These are phyloP conservation scores for Leccinum arenicola DNA, from an alignment of 768 basidiomycete genomes.

Conservation along the genomic window DNA sequence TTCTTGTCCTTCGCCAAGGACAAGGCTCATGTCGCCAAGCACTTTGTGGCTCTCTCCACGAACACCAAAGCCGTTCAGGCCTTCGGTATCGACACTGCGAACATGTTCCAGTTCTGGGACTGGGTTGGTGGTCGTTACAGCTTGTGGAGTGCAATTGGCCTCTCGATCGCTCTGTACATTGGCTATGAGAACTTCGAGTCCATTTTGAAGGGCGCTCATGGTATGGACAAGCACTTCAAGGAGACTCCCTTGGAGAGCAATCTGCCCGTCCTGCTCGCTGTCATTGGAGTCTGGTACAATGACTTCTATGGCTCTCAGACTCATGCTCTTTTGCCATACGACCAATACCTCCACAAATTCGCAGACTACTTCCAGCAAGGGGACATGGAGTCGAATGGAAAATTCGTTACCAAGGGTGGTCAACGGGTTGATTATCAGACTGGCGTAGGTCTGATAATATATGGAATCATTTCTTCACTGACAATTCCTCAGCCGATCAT, in stretches of 20 bases:
- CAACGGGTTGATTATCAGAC: slow-evolving; percentile 94
- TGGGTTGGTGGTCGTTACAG: slow-evolving; percentile 99
- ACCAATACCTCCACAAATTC: slow-evolving; percentile 99
- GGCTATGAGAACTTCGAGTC: slow-evolving; percentile 94
- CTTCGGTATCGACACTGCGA: slow-evolving; percentile 86
- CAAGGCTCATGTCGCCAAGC: slow-evolving; percentile 92
- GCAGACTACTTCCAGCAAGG: slow-evolving; percentile 99
- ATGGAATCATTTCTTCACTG: neutral
- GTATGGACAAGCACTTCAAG: slow-evolving; percentile 97
- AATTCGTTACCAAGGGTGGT: slow-evolving; percentile 92
- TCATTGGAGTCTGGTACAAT: slow-evolving; percentile 97
- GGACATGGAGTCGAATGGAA: slow-evolving; percentile 99
- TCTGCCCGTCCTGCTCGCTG: slow-evolving; percentile 86
- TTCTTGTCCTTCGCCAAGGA: slow-evolving; percentile 85
- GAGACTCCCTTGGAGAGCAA: slow-evolving; percentile 85
- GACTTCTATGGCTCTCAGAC: slow-evolving; percentile 98
- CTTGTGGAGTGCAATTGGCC: slow-evolving; percentile 96
- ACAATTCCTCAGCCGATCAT: slow-evolving; percentile 74
- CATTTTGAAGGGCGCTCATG: slow-evolving; percentile 89
- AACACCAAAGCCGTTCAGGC: slow-evolving; percentile 91
- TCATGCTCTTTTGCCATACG: slow-evolving; percentile 92
- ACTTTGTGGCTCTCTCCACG: slow-evolving; percentile 97
- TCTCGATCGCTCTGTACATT: slow-evolving; percentile 90
- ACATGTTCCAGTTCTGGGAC: slow-evolving; percentile 99
- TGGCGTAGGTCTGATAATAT: slow-evolving; percentile 57